phyloP scores from a whole-genome alignment of 208 protist genomes.

The Porcisia hertigi region DNA sequence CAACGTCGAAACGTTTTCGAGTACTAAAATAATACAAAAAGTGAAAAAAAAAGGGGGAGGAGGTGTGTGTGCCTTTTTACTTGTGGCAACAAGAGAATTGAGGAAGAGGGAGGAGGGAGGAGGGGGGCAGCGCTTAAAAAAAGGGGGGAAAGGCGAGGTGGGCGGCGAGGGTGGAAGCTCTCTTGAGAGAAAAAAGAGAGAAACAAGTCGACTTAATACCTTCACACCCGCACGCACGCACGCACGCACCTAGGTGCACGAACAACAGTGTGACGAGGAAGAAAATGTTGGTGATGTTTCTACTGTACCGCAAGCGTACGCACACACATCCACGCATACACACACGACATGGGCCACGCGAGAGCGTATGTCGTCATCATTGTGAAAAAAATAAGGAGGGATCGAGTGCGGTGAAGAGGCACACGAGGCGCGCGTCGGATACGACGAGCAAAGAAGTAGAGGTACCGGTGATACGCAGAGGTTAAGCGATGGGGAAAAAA shows the following conservation, averaged over 20 bases:
- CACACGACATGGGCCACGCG: neutral
- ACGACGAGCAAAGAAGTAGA: neutral
- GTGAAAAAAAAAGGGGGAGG: neutral
- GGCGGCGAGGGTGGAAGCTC: neutral
- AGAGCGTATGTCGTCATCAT: neutral
- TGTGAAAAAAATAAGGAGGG: too few species aligned
- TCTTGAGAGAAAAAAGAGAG: neutral
- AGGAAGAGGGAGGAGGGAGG: neutral
- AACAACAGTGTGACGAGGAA: neutral
- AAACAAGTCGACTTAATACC: neutral
- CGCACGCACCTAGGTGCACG: neutral
- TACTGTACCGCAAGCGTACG: neutral
- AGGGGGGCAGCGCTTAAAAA: neutral
- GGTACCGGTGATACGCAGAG: neutral
- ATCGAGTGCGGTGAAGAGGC: neutral
- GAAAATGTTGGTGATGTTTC: too few species aligned
- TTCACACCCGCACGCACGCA: neutral
- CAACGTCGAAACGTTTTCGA: slow-evolving; percentile 56
- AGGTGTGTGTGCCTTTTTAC: neutral
- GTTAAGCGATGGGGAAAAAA: neutral
- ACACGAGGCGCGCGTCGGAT: neutral
- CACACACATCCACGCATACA: too few species aligned
- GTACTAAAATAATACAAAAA: neutral
- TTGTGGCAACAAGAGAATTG: neutral
- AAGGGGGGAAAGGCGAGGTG: neutral